Percentiles rank a stretch among this genome's conserved stretches.
These are phyloP conservation scores for Peronospora destructor DNA, from an alignment of 352 stramenopile species.

Conservation along the genomic window DNA sequence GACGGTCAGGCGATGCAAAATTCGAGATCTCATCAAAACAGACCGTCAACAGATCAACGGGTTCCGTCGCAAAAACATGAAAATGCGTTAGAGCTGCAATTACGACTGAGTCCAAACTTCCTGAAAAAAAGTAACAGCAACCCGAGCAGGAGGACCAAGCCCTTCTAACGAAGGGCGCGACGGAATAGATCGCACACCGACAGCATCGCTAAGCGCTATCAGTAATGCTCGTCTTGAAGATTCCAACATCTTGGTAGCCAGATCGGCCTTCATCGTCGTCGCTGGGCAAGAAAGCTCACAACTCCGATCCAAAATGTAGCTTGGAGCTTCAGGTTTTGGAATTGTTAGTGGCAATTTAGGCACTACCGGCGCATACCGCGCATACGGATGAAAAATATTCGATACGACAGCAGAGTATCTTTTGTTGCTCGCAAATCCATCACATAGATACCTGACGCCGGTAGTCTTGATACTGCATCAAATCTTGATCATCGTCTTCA, in stretches of 20 bases:
- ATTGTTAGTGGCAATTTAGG: not conserved
- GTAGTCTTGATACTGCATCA: slow-evolving; percentile 47
- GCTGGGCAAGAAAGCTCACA: slow-evolving; percentile 20
- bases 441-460: slow-evolving; percentile 63
- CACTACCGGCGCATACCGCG: slow-evolving; percentile 16
- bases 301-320: slow-evolving; percentile 16
- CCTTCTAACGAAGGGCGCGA: not conserved
- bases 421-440: slow-evolving; percentile 36
- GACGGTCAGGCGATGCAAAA: slow-evolving; percentile 86
- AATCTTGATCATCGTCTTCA: slow-evolving; percentile 10
- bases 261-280: not conserved
- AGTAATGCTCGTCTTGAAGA: slow-evolving; percentile 43
- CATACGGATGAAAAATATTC: slow-evolving; percentile 41
- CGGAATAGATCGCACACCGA: slow-evolving; percentile 66
- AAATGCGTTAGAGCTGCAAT: slow-evolving; percentile 87
- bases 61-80: slow-evolving; percentile 41
- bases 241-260: slow-evolving; percentile 10
- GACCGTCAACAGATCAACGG: slow-evolving; percentile 92
- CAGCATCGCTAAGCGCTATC: slow-evolving; percentile 63
- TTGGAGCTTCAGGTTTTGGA: not conserved
- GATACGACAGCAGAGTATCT: slow-evolving; percentile 3
- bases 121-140: slow-evolving; percentile 95
- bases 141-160: slow-evolving; percentile 9
- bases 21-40: slow-evolving; percentile 82
- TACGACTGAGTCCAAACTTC: slow-evolving; percentile 93